phyloP scores from a whole-genome alignment of 129 eudicot genomes.

The Centella asiatica region DNA sequence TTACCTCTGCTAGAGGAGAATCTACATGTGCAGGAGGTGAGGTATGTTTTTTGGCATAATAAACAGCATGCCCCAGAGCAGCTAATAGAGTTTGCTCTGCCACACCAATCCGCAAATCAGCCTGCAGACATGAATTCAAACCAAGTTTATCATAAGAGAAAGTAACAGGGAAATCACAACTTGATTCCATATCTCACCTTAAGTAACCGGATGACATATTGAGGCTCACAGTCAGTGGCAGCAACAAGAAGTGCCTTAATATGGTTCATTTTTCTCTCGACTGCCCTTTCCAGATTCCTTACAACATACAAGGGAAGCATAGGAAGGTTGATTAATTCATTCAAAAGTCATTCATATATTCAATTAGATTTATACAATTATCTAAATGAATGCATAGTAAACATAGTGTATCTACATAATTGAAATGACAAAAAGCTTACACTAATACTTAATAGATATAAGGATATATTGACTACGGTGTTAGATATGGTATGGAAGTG shows the following conservation, averaged over 20 bases:
- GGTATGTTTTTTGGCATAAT: slow-evolving; percentile 48
- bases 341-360: too few relatives aligned
- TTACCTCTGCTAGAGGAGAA: slow-evolving; percentile 71
- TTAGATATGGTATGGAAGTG: too few relatives aligned
- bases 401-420: too few relatives aligned
- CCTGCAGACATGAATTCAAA: slow-evolving; percentile 32
- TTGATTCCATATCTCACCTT: slow-evolving; percentile 35
- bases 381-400: too few relatives aligned
- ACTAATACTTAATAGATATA: too few relatives aligned
- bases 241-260: slow-evolving; percentile 85
- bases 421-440: too few relatives aligned
- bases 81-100: slow-evolving; percentile 85
- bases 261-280: slow-evolving; percentile 73
- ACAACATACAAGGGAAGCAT: not conserved
- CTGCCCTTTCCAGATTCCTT: slow-evolving; percentile 86
- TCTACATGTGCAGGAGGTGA: slow-evolving; percentile 31
- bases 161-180: not conserved
- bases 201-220: slow-evolving; percentile 79
- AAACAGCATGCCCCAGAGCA: slow-evolving; percentile 86
- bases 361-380: too few relatives aligned
- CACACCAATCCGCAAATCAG: slow-evolving; percentile 76
- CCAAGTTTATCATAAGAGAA: slow-evolving; percentile 12
- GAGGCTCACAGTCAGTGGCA: slow-evolving; percentile 86
- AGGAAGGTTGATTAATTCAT: not conserved
- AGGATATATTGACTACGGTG: too few relatives aligned